Percentiles rank a stretch among this genome's conserved stretches.
These are phyloP conservation scores for Alternaria conjuncta DNA, from an alignment of 2,329 filamentous ascomycete species.

Conservation along the genomic window DNA sequence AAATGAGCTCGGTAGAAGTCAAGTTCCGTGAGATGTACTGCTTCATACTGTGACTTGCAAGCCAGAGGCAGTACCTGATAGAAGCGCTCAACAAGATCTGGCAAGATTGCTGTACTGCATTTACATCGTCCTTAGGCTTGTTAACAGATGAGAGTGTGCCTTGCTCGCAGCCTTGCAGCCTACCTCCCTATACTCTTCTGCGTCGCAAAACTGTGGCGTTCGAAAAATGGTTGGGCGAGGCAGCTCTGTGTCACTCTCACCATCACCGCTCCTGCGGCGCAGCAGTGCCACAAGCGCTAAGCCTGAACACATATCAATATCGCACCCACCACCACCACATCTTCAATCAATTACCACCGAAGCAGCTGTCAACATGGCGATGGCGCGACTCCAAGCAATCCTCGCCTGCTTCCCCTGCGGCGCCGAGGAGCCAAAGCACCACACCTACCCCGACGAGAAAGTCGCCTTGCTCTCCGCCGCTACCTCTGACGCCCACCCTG, in stretches of 20 bases:
- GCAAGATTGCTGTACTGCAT: neutral
- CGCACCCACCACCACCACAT: neutral
- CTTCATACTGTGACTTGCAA: neutral
- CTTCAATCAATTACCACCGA: neutral
- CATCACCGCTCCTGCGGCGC: conserved; percentile 3
- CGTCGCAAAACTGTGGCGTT: neutral
- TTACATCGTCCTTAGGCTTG: neutral
- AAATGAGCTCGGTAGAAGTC: no score
- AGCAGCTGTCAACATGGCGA: conserved; percentile 6
- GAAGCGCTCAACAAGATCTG: neutral
- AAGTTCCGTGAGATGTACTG: neutral
- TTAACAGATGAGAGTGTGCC: neutral
- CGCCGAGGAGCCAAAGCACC: neutral
- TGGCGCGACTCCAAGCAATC: conserved; percentile 18
- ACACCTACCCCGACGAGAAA: conserved; percentile 22
- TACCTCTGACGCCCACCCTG: neutral
- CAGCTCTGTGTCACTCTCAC: neutral
- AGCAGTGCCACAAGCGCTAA: conserved; percentile 11
- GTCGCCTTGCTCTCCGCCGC: conserved; percentile 1
- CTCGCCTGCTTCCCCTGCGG: conserved; percentile 18
- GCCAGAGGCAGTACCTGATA: neutral
- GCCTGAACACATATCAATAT: neutral
- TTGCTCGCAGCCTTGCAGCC: neutral
- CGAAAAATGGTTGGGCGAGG: neutral
- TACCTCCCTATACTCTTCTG: neutral